Percentiles rank a stretch among this genome's conserved stretches.
phyloP scores from a whole-genome alignment of 2,329 filamentous ascomycete genomes.

The Taxawa tesnikishii region DNA sequence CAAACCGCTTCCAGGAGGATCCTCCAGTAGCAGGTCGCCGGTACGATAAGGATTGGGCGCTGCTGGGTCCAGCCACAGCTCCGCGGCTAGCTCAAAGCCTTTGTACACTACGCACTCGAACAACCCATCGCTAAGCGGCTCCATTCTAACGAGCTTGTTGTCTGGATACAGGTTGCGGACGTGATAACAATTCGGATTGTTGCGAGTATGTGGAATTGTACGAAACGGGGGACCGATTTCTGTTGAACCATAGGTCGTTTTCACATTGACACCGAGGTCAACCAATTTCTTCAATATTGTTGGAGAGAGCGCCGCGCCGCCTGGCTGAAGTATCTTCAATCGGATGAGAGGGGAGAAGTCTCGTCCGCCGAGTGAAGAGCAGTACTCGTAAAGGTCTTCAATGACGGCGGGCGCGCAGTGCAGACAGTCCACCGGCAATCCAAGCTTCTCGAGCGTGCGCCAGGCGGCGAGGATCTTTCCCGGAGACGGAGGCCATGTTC shows the following conservation, averaged over 20 bases:
- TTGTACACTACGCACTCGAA: conserved; percentile 20
- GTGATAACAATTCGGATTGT: conserved; percentile 16
- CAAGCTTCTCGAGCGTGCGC: conserved; percentile 8
- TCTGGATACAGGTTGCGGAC: conserved; percentile 11
- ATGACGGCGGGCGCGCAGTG: conserved; percentile 20
- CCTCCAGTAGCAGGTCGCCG: conserved; percentile 19
- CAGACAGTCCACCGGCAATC: conserved; percentile 16
- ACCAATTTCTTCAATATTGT: conserved; percentile 14
- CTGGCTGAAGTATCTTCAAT: conserved; percentile 20
- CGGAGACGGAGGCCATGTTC: conserved; percentile 17
- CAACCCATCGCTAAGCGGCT: conserved; percentile 15
- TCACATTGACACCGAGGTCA: conserved; percentile 17
- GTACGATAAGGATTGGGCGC: conserved; percentile 16
- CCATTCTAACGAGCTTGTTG: conserved; percentile 12
- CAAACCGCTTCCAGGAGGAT: conserved; percentile 17
- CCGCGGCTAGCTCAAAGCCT: conserved; percentile 20
- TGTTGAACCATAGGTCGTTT: conserved; percentile 21
- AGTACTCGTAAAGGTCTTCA: conserved; percentile 19
- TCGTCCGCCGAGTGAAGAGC: conserved; percentile 10
- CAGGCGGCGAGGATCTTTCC: conserved; percentile 13
- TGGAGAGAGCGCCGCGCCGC: conserved; percentile 17
- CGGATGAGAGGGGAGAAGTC: conserved; percentile 16
- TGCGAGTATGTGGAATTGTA: conserved; percentile 16
- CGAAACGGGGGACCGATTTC: conserved; percentile 21
- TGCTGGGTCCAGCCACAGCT: conserved; percentile 15